Evolutionary conservation across 179 eudicot genomes (phyloP).

Genomic region (Silene coronaria): DNA sequence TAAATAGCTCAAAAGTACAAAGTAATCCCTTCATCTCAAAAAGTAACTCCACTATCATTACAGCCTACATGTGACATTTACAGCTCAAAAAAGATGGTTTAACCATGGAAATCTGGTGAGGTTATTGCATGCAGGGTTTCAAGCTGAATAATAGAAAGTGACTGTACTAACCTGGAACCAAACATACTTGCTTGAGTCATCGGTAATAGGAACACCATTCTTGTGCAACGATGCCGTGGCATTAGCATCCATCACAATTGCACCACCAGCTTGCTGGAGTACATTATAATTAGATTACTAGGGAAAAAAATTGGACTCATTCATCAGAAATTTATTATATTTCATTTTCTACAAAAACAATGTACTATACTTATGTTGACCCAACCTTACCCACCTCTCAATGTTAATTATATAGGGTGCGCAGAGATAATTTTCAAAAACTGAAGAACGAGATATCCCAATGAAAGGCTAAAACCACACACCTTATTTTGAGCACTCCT

Average conservation of each 20-base stretch:
- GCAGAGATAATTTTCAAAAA: not conserved
- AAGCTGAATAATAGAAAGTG: not conserved
- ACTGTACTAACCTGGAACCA: conserved; percentile 63
- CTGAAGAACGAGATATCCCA: not conserved
- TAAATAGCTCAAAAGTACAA: not conserved
- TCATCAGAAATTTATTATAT: not conserved
- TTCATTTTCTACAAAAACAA: not conserved
- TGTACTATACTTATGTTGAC: not conserved
- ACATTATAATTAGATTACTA: not conserved
- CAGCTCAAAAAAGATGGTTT: not conserved
- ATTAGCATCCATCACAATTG: conserved; percentile 83
- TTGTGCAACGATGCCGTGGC: conserved; percentile 76
- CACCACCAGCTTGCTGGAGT: conserved; percentile 72
- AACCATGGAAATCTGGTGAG: not conserved
- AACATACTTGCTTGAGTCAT: conserved; percentile 69
- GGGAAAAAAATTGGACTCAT: not conserved
- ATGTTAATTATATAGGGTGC: not conserved
- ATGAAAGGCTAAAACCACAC: not conserved
- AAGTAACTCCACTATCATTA: not conserved
- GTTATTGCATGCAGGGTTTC: not conserved
- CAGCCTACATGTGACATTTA: not conserved
- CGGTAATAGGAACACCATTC: conserved; percentile 57
- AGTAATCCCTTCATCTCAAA: not conserved
- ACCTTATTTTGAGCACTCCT: conserved; percentile 87
- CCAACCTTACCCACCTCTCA: not conserved